These are phyloP conservation scores for Gynandropsis gynandra DNA, from an alignment of 345 rosid genomes.

Conservation along the genomic window DNA sequence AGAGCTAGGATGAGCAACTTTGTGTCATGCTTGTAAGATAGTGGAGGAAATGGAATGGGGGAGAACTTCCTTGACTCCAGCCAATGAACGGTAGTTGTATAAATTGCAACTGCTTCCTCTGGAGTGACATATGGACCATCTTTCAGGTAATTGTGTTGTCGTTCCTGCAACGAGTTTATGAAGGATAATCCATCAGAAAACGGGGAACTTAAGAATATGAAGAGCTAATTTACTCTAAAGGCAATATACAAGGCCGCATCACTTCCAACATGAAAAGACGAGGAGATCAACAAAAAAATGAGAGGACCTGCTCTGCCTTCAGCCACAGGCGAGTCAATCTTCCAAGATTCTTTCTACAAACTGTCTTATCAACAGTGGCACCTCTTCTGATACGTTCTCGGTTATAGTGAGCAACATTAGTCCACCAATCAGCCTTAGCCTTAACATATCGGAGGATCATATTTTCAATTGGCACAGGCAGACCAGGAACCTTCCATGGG, in stretches of 20 bases:
- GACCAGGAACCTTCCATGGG: conserved; percentile 99
- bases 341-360: conserved; percentile 94
- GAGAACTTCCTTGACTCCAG: conserved; percentile 95
- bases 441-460: conserved; percentile 99
- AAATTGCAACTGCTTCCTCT: conserved; percentile 97
- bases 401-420: conserved; percentile 97
- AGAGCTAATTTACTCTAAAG: neutral
- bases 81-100: conserved; percentile 99
- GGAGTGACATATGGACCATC: conserved; percentile 99
- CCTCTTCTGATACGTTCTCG: conserved; percentile 99
- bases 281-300: neutral
- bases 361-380: conserved; percentile 98
- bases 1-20: conserved; percentile 94
- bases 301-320: conserved; percentile 88
- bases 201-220: conserved; percentile 3
- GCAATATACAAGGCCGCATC: neutral
- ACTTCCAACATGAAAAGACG: neutral
- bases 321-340: conserved; percentile 98
- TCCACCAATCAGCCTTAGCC: conserved; percentile 99
- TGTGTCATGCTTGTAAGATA: conserved; percentile 98
- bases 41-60: conserved; percentile 96
- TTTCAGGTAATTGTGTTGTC: conserved; percentile 95
- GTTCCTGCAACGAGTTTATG: conserved; percentile 47
- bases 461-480: conserved; percentile 96
- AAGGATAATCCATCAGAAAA: conserved; percentile 13